phyloP scores from a whole-genome alignment of 2,329 filamentous ascomycete genomes.

The Seiridium unicorne region DNA sequence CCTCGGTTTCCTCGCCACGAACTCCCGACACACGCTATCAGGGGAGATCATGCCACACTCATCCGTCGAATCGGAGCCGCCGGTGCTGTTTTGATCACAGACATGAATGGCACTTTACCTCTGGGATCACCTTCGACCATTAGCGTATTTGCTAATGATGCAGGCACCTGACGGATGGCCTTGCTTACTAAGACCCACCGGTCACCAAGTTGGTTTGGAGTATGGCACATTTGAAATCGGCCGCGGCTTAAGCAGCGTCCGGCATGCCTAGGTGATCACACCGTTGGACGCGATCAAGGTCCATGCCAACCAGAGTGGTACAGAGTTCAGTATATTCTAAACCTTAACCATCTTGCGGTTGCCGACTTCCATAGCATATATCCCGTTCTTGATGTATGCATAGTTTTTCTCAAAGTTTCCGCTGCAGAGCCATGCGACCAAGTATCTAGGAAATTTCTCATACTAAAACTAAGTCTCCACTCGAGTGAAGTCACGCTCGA shows the following conservation, averaged over 20 bases:
- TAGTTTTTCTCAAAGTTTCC: no score
- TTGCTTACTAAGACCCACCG: background rate
- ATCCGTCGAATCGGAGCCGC: constrained; percentile 77
- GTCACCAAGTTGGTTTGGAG: constrained; percentile 25
- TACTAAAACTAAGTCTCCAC: no score
- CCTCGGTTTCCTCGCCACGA: background rate
- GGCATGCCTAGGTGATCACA: constrained; percentile 51
- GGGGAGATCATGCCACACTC: constrained; percentile 64
- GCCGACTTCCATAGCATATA: background rate
- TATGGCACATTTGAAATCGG: constrained; percentile 52
- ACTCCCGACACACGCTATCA: constrained; percentile 56
- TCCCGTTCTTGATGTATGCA: constrained; percentile 21
- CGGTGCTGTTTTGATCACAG: constrained; percentile 76
- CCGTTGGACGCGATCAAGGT: constrained; percentile 52
- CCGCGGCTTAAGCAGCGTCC: constrained; percentile 52
- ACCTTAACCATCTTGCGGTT: background rate
- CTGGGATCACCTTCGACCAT: constrained; percentile 37
- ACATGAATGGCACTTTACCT: constrained; percentile 46
- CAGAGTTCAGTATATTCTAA: background rate
- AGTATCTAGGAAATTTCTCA: no score
- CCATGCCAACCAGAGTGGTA: constrained; percentile 34
- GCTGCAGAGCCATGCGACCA: no score
- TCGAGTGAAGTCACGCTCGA: no score
- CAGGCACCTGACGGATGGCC: constrained; percentile 52
- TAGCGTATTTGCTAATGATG: constrained; percentile 48